Evolutionary conservation across 129 eudicot species (phyloP), one percentile per base, ranked within the genome.

Genomic region (Flaveria sonorensis): DNA sequence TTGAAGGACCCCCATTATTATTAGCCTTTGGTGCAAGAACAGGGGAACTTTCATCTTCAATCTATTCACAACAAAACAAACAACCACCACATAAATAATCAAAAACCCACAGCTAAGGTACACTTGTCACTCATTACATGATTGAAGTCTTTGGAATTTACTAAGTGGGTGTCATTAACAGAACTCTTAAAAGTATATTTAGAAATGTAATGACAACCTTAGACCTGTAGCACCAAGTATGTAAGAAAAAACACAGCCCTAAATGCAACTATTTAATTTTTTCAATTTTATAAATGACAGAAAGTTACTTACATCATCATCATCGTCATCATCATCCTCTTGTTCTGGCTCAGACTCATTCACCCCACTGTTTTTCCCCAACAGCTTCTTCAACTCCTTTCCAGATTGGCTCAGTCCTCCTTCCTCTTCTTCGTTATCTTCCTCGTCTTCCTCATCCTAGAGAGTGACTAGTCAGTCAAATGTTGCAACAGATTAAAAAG

Each of bases 401-500:
- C 99, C 99, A 43, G 99, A 94, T 85, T 89, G 91, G 83, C 99
- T 94, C 80, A 94, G 86, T 24, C 96, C 96, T 51, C 96, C 98
- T 76, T 83, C 99, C 81, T 88, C 92, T 64, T 86, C 98, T 10
- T 87, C 90, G 47, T 69, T 88, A 74, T 83, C 95, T 70, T 85
- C 89, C 77, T 92, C 97, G 4, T 94, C 98, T 61, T 90, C 99
- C 56, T 93, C 98, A 84, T 93, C 98, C 98, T 93, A 72, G 68
- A 43, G 32, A 53, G 24, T 79, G 42, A 62, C 0, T 14, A 62
- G 26, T 42, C 57, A 68, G 68, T 56, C 75, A 77, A 43, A 57
- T 21, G 19, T 55, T 14, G 14, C 65, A 66, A 73, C 40, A 70
- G 24, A 75, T 10, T 74, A 9, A 62, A 24, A 18, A 55, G 11